phyloP scores from a whole-genome alignment of 257 asterid genomes.

The Solanum chiquidenum region DNA sequence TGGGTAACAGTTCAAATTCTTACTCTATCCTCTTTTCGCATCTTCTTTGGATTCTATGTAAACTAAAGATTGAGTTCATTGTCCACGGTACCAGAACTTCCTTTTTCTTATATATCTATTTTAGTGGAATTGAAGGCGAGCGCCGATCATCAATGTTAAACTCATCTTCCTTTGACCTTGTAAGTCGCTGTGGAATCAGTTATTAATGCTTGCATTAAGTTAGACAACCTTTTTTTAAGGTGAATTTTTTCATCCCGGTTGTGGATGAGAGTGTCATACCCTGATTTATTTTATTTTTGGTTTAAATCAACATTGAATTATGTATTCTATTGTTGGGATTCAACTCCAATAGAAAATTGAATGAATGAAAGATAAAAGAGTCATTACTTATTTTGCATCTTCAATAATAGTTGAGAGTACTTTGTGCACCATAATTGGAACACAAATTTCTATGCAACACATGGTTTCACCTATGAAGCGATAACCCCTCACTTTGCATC shows the following conservation, averaged over 20 bases:
- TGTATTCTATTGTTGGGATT: not conserved
- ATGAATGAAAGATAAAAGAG: too few relatives aligned
- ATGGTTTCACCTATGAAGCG: not conserved
- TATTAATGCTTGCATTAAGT: not conserved
- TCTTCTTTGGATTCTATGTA: not conserved
- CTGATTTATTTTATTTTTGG: not conserved
- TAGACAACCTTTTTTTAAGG: not conserved
- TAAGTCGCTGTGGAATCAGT: not conserved
- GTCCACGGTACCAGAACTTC: not conserved
- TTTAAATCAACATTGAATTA: not conserved
- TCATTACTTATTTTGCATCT: not conserved
- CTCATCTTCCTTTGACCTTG: not conserved
- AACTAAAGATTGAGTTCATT: not conserved
- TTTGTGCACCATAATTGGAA: not conserved
- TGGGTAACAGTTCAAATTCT: not conserved
- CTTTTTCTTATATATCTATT: not conserved
- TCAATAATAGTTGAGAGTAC: not conserved
- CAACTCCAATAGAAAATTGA: not conserved
- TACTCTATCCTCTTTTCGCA: not conserved
- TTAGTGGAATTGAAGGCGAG: not conserved
- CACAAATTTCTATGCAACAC: not conserved
- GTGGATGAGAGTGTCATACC: not conserved
- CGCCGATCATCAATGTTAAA: not conserved
- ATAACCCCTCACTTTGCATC: not conserved
- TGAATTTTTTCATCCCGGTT: not conserved